Evolutionary conservation across 306 rosid species (phyloP).

Genomic region (Trifolium fragiferum): DNA sequence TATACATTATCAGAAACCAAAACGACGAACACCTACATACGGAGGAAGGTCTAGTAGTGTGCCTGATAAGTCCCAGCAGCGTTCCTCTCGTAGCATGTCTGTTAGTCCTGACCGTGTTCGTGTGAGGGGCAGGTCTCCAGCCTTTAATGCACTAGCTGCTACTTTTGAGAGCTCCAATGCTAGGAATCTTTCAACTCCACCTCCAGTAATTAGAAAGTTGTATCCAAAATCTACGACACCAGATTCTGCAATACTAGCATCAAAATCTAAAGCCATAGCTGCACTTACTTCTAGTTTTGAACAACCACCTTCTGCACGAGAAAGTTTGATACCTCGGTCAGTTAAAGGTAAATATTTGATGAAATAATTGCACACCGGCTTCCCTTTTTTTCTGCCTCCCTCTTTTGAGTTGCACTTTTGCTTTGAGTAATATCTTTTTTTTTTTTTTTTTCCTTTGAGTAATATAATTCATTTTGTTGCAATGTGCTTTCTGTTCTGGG

Average conservation of each 20-base stretch:
- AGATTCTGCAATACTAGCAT: constrained; percentile 63
- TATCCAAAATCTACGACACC: constrained; percentile 79
- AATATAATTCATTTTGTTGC: constrained; percentile 19
- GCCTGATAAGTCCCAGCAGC: constrained; percentile 92
- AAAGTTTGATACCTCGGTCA: constrained; percentile 76
- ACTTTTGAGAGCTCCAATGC: constrained; percentile 69
- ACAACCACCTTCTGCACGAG: constrained; percentile 62
- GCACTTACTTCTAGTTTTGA: constrained; percentile 74
- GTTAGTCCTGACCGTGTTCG: constrained; percentile 92
- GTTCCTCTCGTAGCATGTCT: constrained; percentile 87
- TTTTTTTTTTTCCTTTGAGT: background rate
- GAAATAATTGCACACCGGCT: constrained; percentile 27
- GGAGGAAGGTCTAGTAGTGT: constrained; percentile 85
- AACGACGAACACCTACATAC: constrained; percentile 72
- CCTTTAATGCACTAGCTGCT: constrained; percentile 93
- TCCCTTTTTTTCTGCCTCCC: constrained; percentile 25
- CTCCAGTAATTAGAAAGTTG: constrained; percentile 79
- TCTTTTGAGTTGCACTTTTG: background rate
- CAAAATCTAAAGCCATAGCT: constrained; percentile 75
- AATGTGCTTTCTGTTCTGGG: constrained; percentile 23
- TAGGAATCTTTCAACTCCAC: constrained; percentile 97
- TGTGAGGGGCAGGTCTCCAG: constrained; percentile 97
- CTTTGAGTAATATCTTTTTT: background rate
- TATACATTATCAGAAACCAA: constrained; percentile 74
- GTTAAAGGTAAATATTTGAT: constrained; percentile 58